Evolutionary conservation across 2,329 filamentous ascomycete species (phyloP), one percentile per base, ranked within the genome.

Genomic region (Sporothrix inflata): DNA sequence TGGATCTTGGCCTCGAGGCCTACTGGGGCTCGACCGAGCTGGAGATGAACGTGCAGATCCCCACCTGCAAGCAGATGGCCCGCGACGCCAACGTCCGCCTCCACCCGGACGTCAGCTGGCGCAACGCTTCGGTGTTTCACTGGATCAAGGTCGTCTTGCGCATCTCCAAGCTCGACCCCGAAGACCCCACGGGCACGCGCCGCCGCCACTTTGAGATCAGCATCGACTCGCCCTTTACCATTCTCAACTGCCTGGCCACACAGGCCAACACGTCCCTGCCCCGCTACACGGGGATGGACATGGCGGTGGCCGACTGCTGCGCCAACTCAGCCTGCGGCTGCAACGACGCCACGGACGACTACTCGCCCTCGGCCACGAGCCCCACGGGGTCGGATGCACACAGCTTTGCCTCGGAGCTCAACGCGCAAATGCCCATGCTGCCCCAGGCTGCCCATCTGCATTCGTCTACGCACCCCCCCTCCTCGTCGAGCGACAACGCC

Each of bases 101-200:
- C 73, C 92, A 97, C 79, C 95, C 95, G 70, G 94, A 97, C 79
- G 97, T 94, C 71, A 97, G 94, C 72, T 97, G 95, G 85, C 92
- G 94, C 78, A 97, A 97, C 75, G 95, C 97, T 69, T 93, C 96
- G 77, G 94, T 98, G 70, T 94, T 93, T 79, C 94, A 98, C 80
- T 97, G 94, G 94, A 97, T 98, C 81, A 97, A 97, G 88, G 93
- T 94, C 83, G 94, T 97, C 74, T 93, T 98, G 89, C 91, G 94
- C 69, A 90, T 98, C 63, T 97, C 94, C 40, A 94, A 93, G 77
- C 84, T 92, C 16, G 94, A 97, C 77, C 88, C 90, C 51, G 89
- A 91, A 12, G 92, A 97, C 77, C 90, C 94, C 0, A 85, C 85
- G 0, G 87, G 86, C 47, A 86, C 84, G 74, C 94, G 94, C 78